A percentile compares a stretch with the other conserved stretches of the same genome.
Conservation (phyloP, 495 filamentous ascomycete genomes). For the Penicillium bialowiezense region DNA sequence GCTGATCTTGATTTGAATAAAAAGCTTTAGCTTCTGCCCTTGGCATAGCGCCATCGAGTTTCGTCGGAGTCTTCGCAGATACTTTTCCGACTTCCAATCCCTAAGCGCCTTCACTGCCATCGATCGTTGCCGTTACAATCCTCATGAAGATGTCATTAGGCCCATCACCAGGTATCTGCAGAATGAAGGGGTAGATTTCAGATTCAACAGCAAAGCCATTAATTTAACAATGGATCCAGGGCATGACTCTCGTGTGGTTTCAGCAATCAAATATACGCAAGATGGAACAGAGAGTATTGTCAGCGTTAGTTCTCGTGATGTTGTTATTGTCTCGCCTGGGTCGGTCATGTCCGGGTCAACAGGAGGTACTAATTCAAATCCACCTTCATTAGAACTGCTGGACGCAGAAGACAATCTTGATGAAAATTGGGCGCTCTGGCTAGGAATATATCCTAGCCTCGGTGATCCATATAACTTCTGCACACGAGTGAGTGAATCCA, state of each 20-base stretch:
- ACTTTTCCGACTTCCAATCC: conserved; percentile 16
- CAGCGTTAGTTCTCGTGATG: conserved; percentile 14
- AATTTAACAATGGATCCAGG: conserved; percentile 13
- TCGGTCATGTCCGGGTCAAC: conserved; percentile 17
- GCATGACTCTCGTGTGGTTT: conserved; percentile 9
- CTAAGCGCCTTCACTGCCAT: conserved; percentile 24
- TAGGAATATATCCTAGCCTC: conserved; percentile 18
- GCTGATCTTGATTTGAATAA: neutral
- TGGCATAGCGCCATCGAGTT: conserved; percentile 39
- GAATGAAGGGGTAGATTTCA: conserved; percentile 38
- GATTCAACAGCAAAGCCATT: conserved; percentile 21
- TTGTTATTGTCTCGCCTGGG: conserved; percentile 24
- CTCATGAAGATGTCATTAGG: conserved; percentile 34
- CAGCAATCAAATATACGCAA: conserved; percentile 3
- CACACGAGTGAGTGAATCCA: conserved; percentile 25
- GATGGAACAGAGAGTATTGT: conserved; percentile 7
- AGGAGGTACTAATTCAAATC: conserved; percentile 17
- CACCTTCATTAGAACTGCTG: conserved; percentile 2
- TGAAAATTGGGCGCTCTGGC: conserved; percentile 28
- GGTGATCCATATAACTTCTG: conserved; percentile 38
- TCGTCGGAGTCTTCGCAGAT: conserved; percentile 20
- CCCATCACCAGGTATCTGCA: conserved; percentile 36
- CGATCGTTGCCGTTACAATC: conserved; percentile 28
- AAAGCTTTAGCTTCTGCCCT: conserved; percentile 39
- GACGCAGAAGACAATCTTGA: conserved; percentile 6